Conservation (phyloP, 495 filamentous ascomycete species). For the Aspergillus asperescens region DNA sequence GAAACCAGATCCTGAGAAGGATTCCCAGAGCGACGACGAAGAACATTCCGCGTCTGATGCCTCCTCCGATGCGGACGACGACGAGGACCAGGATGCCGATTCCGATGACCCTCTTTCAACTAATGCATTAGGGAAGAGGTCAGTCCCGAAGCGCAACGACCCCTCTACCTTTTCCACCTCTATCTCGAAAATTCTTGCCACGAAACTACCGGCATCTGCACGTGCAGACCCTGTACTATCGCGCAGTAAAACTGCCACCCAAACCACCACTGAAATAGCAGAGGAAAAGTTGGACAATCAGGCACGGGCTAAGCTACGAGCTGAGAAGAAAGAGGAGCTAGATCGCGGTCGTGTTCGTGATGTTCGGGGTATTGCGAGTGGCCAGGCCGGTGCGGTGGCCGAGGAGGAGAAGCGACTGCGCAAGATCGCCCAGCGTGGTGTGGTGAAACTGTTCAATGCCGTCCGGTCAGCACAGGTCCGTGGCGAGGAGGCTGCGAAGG, state of each 20-base stretch:
- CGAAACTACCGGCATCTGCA: slow-evolving; percentile 74
- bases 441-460: slow-evolving; percentile 93
- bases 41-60: slow-evolving; percentile 35
- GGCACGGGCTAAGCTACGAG: slow-evolving; percentile 69
- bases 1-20: slow-evolving; percentile 9
- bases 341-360: slow-evolving; percentile 87
- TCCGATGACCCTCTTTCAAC: slow-evolving; percentile 22
- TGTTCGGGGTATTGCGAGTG: slow-evolving; percentile 57
- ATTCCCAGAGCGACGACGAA: slow-evolving; percentile 27
- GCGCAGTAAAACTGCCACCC: slow-evolving; percentile 63
- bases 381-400: slow-evolving; percentile 49
- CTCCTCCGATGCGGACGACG: slow-evolving; percentile 29
- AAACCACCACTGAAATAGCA: slow-evolving; percentile 57
- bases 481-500: slow-evolving; percentile 66
- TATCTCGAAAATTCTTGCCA: slow-evolving; percentile 82
- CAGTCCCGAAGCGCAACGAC: slow-evolving; percentile 72
- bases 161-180: slow-evolving; percentile 83
- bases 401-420: slow-evolving; percentile 75
- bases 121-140: slow-evolving; percentile 21
- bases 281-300: slow-evolving; percentile 75
- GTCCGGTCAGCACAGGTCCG: slow-evolving; percentile 87
- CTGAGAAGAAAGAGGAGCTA: slow-evolving; percentile 72
- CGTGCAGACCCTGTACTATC: slow-evolving; percentile 85
- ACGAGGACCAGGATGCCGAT: slow-evolving; percentile 24
- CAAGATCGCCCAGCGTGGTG: slow-evolving; percentile 85